Conservation (phyloP, 2,329 filamentous ascomycete species). For the Aspergillus sp. region DNA sequence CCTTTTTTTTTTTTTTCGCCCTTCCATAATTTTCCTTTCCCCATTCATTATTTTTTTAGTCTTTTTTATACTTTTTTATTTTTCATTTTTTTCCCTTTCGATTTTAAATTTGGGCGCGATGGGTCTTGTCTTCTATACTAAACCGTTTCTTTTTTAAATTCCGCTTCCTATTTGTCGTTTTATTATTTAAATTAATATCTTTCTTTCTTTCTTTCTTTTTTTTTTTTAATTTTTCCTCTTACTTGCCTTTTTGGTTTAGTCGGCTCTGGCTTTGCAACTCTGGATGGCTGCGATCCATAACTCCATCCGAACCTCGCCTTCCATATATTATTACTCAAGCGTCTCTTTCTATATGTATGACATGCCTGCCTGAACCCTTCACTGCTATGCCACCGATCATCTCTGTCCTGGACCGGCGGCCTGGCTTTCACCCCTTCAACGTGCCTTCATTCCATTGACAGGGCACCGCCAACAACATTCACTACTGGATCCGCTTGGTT, state of each 20-base stretch:
- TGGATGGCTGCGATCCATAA: conserved; percentile 11
- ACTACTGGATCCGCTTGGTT: conserved; percentile 21
- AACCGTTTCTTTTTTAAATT: conserved; percentile 36
- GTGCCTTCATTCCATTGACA: conserved; percentile 33
- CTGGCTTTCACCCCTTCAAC: conserved; percentile 42
- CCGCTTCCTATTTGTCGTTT: conserved; percentile 13
- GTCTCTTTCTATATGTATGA: conserved; percentile 13
- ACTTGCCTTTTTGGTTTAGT: conserved; percentile 18
- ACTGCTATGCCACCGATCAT: conserved; percentile 15
- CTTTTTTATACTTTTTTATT: conserved; percentile 36
- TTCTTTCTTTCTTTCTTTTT: too few species aligned
- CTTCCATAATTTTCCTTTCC: conserved; percentile 10
- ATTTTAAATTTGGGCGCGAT: conserved; percentile 19
- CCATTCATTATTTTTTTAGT: conserved; percentile 7
- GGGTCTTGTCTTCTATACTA: conserved; percentile 31
- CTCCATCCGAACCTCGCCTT: conserved; percentile 17
- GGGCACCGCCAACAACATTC: conserved; percentile 28
- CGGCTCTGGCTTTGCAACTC: conserved; percentile 16
- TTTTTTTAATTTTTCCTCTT: conserved; percentile 16
- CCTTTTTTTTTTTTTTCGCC: conserved; percentile 8
- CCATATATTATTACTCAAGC: conserved; percentile 15
- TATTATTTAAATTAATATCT: conserved; percentile 12
- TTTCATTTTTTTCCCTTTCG: conserved; percentile 3
- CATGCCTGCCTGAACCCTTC: conserved; percentile 5
- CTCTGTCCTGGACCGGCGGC: conserved; percentile 55